These are phyloP conservation scores for Backusella psychrophila DNA, from an alignment of 192 early-diverging fungal species.

Conservation along the genomic window DNA sequence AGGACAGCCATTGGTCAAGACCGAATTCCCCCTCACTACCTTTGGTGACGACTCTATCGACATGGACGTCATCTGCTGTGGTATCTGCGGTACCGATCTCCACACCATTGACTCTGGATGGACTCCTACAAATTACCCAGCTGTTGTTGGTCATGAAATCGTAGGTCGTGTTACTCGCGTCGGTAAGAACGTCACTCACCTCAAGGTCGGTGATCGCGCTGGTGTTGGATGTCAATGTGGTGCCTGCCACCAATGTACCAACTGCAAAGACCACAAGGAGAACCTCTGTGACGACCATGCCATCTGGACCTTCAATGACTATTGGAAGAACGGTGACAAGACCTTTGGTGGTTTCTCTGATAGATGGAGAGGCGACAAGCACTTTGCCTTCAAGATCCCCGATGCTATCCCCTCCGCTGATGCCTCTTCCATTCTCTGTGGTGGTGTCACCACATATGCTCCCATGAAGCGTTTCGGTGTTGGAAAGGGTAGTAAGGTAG, in stretches of 20 bases:
- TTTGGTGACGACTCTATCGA: slow-evolving; percentile 38
- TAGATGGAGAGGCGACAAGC: slow-evolving; percentile 46
- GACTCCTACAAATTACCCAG: slow-evolving; percentile 36
- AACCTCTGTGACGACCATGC: slow-evolving; percentile 46
- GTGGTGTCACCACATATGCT: slow-evolving; percentile 64
- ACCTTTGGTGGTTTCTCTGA: slow-evolving; percentile 42
- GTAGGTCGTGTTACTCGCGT: slow-evolving; percentile 39
- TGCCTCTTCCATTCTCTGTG: slow-evolving; percentile 75
- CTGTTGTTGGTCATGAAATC: slow-evolving; percentile 49
- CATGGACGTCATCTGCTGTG: slow-evolving; percentile 50
- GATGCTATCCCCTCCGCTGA: slow-evolving; percentile 40
- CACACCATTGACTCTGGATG: slow-evolving; percentile 64
- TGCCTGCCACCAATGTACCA: slow-evolving; percentile 48
- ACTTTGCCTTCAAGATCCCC: slow-evolving; percentile 62
- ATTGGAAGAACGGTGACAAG: slow-evolving; percentile 43
- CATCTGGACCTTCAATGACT: slow-evolving; percentile 54
- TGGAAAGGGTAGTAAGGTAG: slow-evolving; percentile 45
- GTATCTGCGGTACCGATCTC: slow-evolving; percentile 73
- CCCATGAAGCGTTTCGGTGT: slow-evolving; percentile 43
- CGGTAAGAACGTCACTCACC: slow-evolving; percentile 27
- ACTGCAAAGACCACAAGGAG: slow-evolving; percentile 40
- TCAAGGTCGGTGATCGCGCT: slow-evolving; percentile 40
- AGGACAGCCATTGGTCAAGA: background rate
- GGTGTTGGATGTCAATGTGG: slow-evolving; percentile 63
- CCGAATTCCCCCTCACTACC: background rate